Base-by-base conservation (phyloP, 1,139 yeast genomes). In the Hyphopichia wangnamkhiaoensis region DNA sequence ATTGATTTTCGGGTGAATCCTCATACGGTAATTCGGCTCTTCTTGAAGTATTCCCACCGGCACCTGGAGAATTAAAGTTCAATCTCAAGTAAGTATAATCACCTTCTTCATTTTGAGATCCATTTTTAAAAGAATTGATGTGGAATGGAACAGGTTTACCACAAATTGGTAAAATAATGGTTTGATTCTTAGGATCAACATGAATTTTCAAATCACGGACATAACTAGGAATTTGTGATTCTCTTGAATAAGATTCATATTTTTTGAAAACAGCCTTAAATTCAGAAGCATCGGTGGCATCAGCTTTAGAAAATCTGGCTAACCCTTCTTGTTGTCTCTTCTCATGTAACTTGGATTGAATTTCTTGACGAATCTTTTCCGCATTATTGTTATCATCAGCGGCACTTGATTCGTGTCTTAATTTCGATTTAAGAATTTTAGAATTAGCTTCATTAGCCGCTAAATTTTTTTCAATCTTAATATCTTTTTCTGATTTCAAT, bases 121-220 rank as follows among this genome's bases (percentile, higher is more conserved):
- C 98, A 61, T 89, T 91, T 59, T 91, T 93, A 65, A 88, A 91
- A 7, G 97, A 74, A 58, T 90, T 89, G 54, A 93, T 90, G 61
- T 93, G 98, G 74, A 93, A 91, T 21, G 98, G 98, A 36, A 94
- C 98, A 2, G 98, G 97, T 56, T 98, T 79, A 45, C 98, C 98
- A 54, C 85, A 81, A 45, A 93, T 86, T 37, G 98, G 98, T 44
- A 93, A 70, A 44, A 93, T 79, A 40, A 93, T 86, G 1, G 98
- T 88, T 63, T 90, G 96, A 44, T 86, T 79, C 56, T 88, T 89
- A 59, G 80, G 74, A 60, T 93, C 98, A 41, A 93, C 91, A 55
- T 86, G 93, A 45, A 93, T 82, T 58, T 84, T 83, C 59, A 93
- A 74, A 58, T 91, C 97, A 52, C 84, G 79, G 14, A 90, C 95